Conservation (phyloP, 83 land plant genomes). For the Larix sibirica region DNA sequence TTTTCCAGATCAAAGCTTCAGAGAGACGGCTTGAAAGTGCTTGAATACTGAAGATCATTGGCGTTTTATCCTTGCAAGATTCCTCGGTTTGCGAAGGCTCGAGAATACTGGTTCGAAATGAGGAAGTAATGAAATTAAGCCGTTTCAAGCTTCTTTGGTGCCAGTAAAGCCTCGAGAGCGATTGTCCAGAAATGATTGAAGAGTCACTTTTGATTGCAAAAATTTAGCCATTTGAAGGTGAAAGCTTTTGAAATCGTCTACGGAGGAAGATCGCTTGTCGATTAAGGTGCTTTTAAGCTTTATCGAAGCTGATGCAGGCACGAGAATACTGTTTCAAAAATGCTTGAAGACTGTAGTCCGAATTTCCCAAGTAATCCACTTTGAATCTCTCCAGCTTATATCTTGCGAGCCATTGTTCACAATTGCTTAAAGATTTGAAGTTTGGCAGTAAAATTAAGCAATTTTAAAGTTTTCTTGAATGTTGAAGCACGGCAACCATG, state of each 20-base stretch:
- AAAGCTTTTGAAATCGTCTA: not conserved
- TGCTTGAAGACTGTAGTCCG: not conserved
- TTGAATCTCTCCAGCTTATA: not conserved
- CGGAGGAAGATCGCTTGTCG: not conserved
- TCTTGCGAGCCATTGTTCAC: not conserved
- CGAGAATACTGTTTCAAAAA: not conserved
- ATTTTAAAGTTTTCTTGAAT: not conserved
- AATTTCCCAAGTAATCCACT: not conserved
- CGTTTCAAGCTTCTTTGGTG: not conserved
- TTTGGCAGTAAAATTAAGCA: not conserved
- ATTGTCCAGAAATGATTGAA: not conserved
- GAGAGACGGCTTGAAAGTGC: not conserved
- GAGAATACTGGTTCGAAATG: not conserved
- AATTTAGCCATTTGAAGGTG: not conserved
- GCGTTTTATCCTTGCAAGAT: not conserved
- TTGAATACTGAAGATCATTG: not conserved
- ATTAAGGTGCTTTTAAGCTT: not conserved
- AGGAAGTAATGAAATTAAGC: not conserved
- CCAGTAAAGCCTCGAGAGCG: not conserved
- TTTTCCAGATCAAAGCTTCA: not conserved
- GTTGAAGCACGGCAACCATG: not conserved
- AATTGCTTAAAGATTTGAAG: not conserved
- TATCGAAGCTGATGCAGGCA: slow-evolving; percentile 3
- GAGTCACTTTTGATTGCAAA: not conserved
- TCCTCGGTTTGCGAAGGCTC: not conserved